Evolutionary conservation across 2,329 filamentous ascomycete genomes (phyloP).

Genomic region (Byssothecium circinans): DNA sequence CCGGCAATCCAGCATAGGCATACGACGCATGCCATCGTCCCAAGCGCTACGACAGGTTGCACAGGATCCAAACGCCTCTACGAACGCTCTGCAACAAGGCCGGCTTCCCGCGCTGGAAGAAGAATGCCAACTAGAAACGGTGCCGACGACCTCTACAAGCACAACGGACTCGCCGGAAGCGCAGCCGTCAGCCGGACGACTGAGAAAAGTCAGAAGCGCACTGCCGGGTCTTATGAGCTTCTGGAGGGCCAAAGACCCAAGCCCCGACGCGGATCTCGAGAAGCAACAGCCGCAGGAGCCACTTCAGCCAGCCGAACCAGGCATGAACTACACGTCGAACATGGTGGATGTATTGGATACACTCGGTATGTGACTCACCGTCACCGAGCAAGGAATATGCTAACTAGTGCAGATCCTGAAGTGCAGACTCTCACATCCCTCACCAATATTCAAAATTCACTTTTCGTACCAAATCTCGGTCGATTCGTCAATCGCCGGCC

Average conservation of each 20-base stretch:
- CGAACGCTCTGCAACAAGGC: constrained; percentile 19
- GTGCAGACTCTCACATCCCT: constrained; percentile 80
- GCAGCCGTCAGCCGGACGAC: constrained; percentile 18
- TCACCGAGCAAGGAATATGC: constrained; percentile 1
- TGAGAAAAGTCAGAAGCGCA: constrained; percentile 34
- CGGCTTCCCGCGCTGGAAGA: constrained; percentile 35
- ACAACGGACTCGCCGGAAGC: constrained; percentile 16
- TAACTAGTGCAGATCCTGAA: constrained; percentile 67
- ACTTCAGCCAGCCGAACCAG: not conserved
- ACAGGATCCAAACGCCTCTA: constrained; percentile 22
- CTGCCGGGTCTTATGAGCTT: constrained; percentile 32
- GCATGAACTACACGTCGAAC: constrained; percentile 59
- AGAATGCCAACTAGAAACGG: constrained; percentile 24
- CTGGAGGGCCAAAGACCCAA: constrained; percentile 23
- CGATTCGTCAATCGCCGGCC: constrained; percentile 73
- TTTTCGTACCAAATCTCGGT: constrained; percentile 83
- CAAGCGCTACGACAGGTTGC: constrained; percentile 25
- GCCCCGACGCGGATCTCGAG: constrained; percentile 4
- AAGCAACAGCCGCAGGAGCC: not conserved
- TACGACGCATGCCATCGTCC: constrained; percentile 36
- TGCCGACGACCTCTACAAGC: constrained; percentile 18
- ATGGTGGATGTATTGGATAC: constrained; percentile 70
- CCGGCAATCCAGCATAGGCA: constrained; percentile 41
- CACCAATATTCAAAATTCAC: constrained; percentile 86
- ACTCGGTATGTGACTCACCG: constrained; percentile 56